Base-by-base conservation (phyloP, 768 basidiomycete species). In the Trametes gibbosa region DNA sequence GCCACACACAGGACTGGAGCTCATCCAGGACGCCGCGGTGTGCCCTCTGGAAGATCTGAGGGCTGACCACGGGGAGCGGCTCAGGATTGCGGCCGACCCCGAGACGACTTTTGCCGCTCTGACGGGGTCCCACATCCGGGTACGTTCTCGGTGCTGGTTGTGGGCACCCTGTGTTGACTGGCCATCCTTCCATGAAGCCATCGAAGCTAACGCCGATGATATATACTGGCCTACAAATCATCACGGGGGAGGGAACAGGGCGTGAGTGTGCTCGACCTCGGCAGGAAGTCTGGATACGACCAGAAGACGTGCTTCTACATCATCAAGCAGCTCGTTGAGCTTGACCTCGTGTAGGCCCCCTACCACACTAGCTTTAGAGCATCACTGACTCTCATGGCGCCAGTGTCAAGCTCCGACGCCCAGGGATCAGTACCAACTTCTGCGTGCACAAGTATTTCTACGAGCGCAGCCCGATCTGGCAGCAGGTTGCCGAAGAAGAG, bases 271-370 rank as follows among this genome's bases (percentile, higher is more conserved):
- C 83, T 93, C 13, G 82, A 89, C 32, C 78, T 96, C 14, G 89
- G 90, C 24, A 84, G 84, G 64, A 79, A 83, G 66, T 87, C 92
- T 10, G 84, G 83, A 49, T 93, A 95, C 66, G 92, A 94, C 68
- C 90, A 91, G 69, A 95, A 94, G 72, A 89, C 90, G 1, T 91
- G 91, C 63, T 92, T 91, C 70, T 95, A 95, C 72, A 82, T 93
- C 58, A 83, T 92, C 57, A 83, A 85, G 63, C 85, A 90, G 64
- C 76, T 95, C 17, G 78, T 86, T 2, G 84, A 87, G 51, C 76
- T 95, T 53, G 84, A 82, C 66, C 76, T 90, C 40, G 82, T 94
- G 89, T 90, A 78, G 53, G 86, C 64, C 17, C 17, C 27, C 5
- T 39, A 1, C 45, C 46, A 24, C 13, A 29, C n/a, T 21, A 1